Evolutionary conservation across 352 stramenopile genomes (phyloP), one percentile per base, ranked within the genome.

Genomic region (Phytophthora fragariae): DNA sequence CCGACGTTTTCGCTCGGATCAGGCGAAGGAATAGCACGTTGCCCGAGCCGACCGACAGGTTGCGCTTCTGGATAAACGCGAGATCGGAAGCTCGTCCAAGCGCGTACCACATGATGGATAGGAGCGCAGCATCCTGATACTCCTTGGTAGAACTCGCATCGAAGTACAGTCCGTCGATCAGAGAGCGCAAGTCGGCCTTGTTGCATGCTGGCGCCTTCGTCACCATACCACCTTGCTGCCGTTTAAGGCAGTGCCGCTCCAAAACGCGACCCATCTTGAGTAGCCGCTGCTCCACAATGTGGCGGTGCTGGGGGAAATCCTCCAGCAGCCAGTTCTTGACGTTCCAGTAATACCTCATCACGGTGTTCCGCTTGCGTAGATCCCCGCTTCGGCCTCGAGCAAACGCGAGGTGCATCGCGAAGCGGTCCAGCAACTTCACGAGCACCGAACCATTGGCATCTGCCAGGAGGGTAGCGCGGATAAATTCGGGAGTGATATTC

Each of bases 121-220:
- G 12, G 11, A 47, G 61, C 12, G 56, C 66, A 1, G 66, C 66
- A 54, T 78, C 66, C 57, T 78, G 56, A 19, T 79, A 67, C 19
- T 75, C 54, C 5, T 47, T 47, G 11, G 41, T 7, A 4, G 11
- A n/a, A 17, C 15, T 46, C 9, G 57, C 15, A 24, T 56, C 58
- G 14, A 33, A 46, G n/a, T 57, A 57, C 2, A 57, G 24, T 3
- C 58, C 58, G 19, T 59, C 59, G 17, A 75, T 57, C 21, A 68
- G 19, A 27, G 41, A 46, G 0, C 12, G 21, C 6, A 75, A 53
- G 24, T 69, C 61, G 1, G 56, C 37, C 46, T 75, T 75, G 15
- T 56, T 66, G 31, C 68, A 75, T 1, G 55, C 55, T 21, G 68
- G 60, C 1, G 61, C 54, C 29, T 66, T 75, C 19, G 54, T 64